These are phyloP conservation scores for Trypanosoma avium DNA, from an alignment of 208 protist species.

Conservation along the genomic window DNA sequence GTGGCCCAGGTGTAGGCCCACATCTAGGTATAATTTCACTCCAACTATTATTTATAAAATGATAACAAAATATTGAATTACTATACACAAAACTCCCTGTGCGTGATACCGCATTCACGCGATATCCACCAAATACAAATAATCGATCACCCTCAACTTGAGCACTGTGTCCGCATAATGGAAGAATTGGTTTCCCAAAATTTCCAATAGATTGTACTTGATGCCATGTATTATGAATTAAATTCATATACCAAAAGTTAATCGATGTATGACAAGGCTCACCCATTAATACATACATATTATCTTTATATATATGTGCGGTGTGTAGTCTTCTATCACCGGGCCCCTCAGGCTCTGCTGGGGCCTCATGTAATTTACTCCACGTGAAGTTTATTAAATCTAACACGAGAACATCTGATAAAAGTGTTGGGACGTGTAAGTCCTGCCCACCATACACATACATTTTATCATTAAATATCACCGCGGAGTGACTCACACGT, in stretches of 20 bases:
- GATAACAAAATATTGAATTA: conserved; percentile 53
- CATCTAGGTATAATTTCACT: conserved; percentile 12
- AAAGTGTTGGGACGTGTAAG: conserved; percentile 36
- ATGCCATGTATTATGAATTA: conserved; percentile 50
- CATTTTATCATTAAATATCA: conserved; percentile 79
- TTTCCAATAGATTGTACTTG: conserved; percentile 28
- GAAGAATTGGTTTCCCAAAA: conserved; percentile 29
- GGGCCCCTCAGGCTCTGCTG: conserved; percentile 55
- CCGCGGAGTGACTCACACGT: conserved; percentile 65
- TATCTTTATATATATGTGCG: conserved; percentile 53
- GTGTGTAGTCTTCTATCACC: conserved; percentile 71
- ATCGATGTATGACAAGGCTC: conserved; percentile 23
- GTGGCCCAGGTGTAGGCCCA: conserved; percentile 28
- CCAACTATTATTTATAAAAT: conserved; percentile 46
- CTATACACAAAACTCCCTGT: conserved; percentile 33
- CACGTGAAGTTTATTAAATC: conserved; percentile 74
- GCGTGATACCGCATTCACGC: background rate
- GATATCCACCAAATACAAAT: conserved; percentile 72
- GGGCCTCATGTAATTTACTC: conserved; percentile 47
- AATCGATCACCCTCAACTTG: conserved; percentile 47
- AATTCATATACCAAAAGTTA: conserved; percentile 68
- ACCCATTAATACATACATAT: conserved; percentile 87
- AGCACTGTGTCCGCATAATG: conserved; percentile 59
- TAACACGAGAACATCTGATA: conserved; percentile 71
- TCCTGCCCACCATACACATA: conserved; percentile 85